These are phyloP conservation scores for Lactuca saligna DNA, from an alignment of 129 eudicot genomes.

Conservation along the genomic window DNA sequence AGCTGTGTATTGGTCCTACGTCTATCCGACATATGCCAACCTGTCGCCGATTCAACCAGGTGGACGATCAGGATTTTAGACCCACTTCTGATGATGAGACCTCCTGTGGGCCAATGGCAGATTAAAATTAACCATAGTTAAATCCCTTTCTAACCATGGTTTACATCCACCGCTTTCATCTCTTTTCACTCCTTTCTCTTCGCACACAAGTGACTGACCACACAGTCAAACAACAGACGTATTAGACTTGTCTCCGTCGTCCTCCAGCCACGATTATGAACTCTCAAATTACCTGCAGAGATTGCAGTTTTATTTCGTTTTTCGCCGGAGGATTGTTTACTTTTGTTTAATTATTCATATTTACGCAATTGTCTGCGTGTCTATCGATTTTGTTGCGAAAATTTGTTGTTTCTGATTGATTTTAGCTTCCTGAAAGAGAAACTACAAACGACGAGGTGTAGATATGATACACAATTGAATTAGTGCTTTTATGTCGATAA, in stretches of 20 bases:
- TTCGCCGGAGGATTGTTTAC: not conserved
- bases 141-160: not conserved
- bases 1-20: not conserved
- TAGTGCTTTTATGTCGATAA: not conserved
- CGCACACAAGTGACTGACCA: not conserved
- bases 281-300: not conserved
- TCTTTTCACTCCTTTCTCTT: not conserved
- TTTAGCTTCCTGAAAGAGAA: not conserved
- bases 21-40: not conserved
- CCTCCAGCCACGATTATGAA: not conserved
- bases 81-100: not conserved
- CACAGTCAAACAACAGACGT: conserved; percentile 1
- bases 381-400: not conserved
- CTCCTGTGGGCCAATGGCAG: not conserved
- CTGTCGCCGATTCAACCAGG: not conserved
- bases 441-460: not conserved
- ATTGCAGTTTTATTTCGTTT: not conserved
- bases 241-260: not conserved
- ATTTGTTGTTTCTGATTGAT: not conserved
- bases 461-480: not conserved
- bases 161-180: not conserved
- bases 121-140: not conserved
- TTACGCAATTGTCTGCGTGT: not conserved
- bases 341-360: not conserved
- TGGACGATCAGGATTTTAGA: not conserved